Conservation (phyloP, 2,329 filamentous ascomycete species). For the Fusarium sp. region DNA sequence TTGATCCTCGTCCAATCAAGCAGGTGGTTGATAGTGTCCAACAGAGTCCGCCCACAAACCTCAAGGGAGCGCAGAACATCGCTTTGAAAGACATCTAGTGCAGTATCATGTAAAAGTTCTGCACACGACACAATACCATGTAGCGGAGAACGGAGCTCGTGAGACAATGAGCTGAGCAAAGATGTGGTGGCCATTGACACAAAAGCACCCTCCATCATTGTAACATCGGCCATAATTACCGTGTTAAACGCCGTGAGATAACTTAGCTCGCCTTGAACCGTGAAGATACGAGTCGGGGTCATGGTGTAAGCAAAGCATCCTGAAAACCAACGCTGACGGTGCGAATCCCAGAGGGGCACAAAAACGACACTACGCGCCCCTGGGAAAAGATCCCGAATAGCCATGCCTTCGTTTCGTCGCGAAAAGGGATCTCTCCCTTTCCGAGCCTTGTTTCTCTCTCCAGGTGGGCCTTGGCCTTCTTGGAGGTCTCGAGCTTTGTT, state of each 20-base stretch:
- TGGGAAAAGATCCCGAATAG: conserved; percentile 55
- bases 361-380: conserved; percentile 61
- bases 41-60: conserved; percentile 62
- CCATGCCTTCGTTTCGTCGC: conserved; percentile 32
- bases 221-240: conserved; percentile 68
- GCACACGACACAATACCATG: conserved; percentile 69
- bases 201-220: conserved; percentile 54
- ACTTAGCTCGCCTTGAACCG: conserved; percentile 61
- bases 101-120: conserved; percentile 65
- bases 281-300: conserved; percentile 58
- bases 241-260: conserved; percentile 65
- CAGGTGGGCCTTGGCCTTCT: not conserved
- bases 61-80: conserved; percentile 63
- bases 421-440: conserved; percentile 24
- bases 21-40: conserved; percentile 67
- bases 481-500: not conserved
- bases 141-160: conserved; percentile 71
- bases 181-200: conserved; percentile 65
- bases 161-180: conserved; percentile 70
- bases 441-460: not conserved
- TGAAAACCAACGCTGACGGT: conserved; percentile 61
- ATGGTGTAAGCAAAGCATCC: conserved; percentile 64
- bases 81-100: conserved; percentile 60
- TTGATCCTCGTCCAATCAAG: conserved; percentile 68
- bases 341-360: conserved; percentile 62